These are phyloP conservation scores for Chaetomium sp. DNA, from an alignment of 2,329 filamentous ascomycete genomes.

Conservation along the genomic window DNA sequence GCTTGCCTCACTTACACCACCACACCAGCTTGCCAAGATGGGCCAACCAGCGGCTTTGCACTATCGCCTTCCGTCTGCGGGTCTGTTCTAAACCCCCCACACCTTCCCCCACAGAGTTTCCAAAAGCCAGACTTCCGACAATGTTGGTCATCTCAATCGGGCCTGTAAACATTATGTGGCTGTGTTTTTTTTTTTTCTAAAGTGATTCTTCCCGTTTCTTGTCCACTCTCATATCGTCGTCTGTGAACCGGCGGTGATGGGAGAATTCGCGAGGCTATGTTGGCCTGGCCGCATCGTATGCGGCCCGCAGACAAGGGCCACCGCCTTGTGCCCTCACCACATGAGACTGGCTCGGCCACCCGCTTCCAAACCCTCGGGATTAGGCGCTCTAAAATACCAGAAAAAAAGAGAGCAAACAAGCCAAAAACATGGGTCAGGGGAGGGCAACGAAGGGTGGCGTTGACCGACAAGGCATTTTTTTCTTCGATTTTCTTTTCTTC, in stretches of 20 bases:
- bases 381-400: neutral
- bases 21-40: too few species aligned
- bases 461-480: neutral
- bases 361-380: neutral
- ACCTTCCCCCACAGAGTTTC: too few species aligned
- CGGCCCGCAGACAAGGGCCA: constrained; percentile 3
- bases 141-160: too few species aligned
- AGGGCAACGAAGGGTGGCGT: neutral
- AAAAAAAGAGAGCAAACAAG: neutral
- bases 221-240: neutral
- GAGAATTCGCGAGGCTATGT: constrained; percentile 4
- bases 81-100: too few species aligned
- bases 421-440: too few species aligned
- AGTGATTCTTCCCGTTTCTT: neutral
- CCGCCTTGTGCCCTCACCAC: neutral
- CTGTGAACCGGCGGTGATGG: neutral
- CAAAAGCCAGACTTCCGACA: too few species aligned
- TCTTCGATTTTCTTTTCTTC: neutral
- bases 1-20: too few species aligned
- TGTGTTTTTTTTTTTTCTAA: neutral
- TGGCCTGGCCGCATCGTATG: constrained; percentile 8
- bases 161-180: neutral
- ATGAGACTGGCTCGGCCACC: neutral
- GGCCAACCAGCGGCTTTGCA: too few species aligned
- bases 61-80: too few species aligned